Evolutionary conservation across 257 asterid species (phyloP), one percentile per base, ranked within the genome.

Genomic region (Ballota nigra): DNA sequence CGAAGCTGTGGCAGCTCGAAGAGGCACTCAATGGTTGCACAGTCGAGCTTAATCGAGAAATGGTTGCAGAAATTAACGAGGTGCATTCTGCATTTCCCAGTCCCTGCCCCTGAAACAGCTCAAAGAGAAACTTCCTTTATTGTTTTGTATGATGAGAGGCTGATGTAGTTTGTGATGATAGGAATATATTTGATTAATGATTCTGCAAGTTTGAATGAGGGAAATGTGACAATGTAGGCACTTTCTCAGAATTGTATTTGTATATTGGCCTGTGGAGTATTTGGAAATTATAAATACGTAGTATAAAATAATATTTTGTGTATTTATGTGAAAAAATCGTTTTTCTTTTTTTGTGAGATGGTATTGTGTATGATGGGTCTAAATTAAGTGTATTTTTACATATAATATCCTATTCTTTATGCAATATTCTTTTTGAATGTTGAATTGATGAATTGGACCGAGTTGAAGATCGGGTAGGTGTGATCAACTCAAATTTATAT

Each of bases 1-100:
- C 97, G 13, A 88, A 88, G 86, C 70, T 81, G 43, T 88, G 96
- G 89, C 97, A 93, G 80, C 85, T 92, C 68, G 72, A 83, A 78
- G 96, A 91, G 81, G 86, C 85, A 70, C 79, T 91, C 26, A 47
- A 71, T 52, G 91, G 92, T 31, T 87, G 96, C 77, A 77, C 45
- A 10, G 74, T 88, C 73, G 78, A 87, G 77, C 91, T 90, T 20
- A 55, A 78, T 72, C 91, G 87, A 4, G 87, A 82, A 67, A 80
- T 88, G 12, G 70, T 87, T 65, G 81, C 85, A 40, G 95, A 87
- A 62, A 84, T 92, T 19, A 59, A 88, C 66, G 22, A 75, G 84
- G 89, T 84, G 61, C 96, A 90, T 78, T 79, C 88, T 15, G 73
- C 77, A 52, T 80, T 75, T 69, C 91, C 92, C 51, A 92, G 79